A percentile compares a stretch with the other conserved stretches of the same genome.
Evolutionary conservation across 345 rosid species (phyloP).

Genomic region (Cardamine occulta): DNA sequence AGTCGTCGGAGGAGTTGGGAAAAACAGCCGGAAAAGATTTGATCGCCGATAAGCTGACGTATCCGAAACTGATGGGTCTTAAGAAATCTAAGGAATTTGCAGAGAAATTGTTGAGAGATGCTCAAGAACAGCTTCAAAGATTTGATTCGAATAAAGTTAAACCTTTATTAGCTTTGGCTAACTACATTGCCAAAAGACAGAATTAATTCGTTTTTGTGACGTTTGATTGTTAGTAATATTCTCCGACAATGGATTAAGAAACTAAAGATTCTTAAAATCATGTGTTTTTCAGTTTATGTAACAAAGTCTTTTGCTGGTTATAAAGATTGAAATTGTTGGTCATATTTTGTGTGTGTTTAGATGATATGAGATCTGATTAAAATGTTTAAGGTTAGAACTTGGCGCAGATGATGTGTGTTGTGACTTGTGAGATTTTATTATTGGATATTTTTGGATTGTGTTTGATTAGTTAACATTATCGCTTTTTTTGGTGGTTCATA

Average conservation of each 20-base stretch:
- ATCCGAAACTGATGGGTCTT: conserved; percentile 76
- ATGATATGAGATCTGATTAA: neutral
- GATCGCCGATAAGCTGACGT: conserved; percentile 72
- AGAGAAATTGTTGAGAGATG: conserved; percentile 58
- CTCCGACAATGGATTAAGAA: conserved; percentile 27
- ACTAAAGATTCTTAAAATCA: neutral
- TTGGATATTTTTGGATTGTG: neutral
- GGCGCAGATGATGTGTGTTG: neutral
- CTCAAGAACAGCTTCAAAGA: conserved; percentile 55
- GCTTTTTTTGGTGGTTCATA: neutral
- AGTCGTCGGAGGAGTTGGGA: conserved; percentile 73
- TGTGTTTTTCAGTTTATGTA: neutral
- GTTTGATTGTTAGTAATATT: neutral
- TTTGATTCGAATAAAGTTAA: conserved; percentile 69
- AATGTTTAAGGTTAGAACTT: neutral
- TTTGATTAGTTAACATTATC: conserved; percentile 2
- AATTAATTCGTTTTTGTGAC: conserved; percentile 41
- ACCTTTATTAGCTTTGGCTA: conserved; percentile 79
- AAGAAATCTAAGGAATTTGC: conserved; percentile 70
- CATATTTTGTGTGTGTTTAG: neutral
- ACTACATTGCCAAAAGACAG: conserved; percentile 79
- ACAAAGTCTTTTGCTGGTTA: neutral
- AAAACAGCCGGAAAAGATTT: conserved; percentile 90
- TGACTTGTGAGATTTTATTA: neutral
- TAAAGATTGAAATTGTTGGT: neutral